Conservation (phyloP, 2,329 filamentous ascomycete species). For the Cladophialophora psammophila region DNA sequence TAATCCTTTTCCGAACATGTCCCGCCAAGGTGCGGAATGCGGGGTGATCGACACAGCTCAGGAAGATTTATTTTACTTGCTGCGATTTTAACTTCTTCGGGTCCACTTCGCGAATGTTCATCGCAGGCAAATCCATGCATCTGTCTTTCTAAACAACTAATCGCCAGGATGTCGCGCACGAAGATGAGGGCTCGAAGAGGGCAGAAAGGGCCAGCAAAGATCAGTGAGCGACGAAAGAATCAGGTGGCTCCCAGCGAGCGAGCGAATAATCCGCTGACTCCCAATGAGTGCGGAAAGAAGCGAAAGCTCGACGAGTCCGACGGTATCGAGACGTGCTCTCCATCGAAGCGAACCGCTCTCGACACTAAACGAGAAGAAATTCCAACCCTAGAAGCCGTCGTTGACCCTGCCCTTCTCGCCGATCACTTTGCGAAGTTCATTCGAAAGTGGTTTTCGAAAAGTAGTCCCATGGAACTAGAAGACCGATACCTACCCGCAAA, state of each 20-base stretch:
- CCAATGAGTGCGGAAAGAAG: background rate
- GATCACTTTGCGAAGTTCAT: constrained; percentile 85
- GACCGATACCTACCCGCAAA: constrained; percentile 81
- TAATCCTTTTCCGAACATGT: background rate
- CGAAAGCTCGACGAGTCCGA: constrained; percentile 27
- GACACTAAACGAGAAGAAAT: constrained; percentile 60
- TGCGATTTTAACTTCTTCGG: background rate
- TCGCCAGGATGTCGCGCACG: constrained; percentile 21
- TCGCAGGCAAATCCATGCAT: background rate
- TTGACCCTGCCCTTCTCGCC: constrained; percentile 83
- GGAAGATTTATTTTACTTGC: background rate
- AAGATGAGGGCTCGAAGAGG: constrained; percentile 15
- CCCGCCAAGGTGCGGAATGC: background rate
- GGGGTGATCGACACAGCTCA: background rate
- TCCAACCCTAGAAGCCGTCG: constrained; percentile 59
- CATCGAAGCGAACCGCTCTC: constrained; percentile 21
- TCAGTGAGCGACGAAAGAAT: background rate
- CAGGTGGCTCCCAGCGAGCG: background rate
- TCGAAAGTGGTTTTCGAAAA: constrained; percentile 70
- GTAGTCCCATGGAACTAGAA: constrained; percentile 83
- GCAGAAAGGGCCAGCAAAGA: too few species aligned
- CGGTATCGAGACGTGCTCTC: constrained; percentile 4
- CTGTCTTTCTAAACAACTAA: background rate
- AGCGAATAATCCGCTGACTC: background rate
- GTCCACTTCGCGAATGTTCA: background rate